These are phyloP conservation scores for Gymnopus androsaceus DNA, from an alignment of 1,284 basidiomycete species.

Conservation along the genomic window DNA sequence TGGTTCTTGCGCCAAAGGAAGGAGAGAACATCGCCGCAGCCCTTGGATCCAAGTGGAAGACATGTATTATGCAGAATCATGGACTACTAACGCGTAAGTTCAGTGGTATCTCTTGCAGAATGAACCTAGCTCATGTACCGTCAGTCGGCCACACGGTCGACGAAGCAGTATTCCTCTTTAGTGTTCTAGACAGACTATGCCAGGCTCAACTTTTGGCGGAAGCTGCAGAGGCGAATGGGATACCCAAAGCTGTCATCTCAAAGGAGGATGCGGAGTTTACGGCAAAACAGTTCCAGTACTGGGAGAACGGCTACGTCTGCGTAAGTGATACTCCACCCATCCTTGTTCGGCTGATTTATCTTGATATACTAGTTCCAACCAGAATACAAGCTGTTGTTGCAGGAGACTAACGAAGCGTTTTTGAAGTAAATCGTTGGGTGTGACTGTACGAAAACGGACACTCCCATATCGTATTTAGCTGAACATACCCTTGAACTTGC, in stretches of 20 bases:
- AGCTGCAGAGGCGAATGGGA: constrained; percentile 39
- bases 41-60: constrained; percentile 45
- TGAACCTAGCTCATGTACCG: not conserved
- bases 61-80: constrained; percentile 53
- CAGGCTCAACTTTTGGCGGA: constrained; percentile 54
- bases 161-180: constrained; percentile 36
- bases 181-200: constrained; percentile 39
- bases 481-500: too few species aligned
- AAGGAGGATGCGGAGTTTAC: constrained; percentile 27
- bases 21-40: constrained; percentile 55
- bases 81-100: constrained; percentile 52
- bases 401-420: constrained; percentile 31
- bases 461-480: too few species aligned
- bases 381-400: constrained; percentile 28
- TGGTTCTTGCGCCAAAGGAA: constrained; percentile 60
- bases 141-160: constrained; percentile 26
- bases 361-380: constrained; percentile 27
- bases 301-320: constrained; percentile 22
- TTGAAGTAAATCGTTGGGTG: constrained; percentile 21
- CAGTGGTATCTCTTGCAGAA: too few species aligned
- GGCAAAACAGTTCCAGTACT: constrained; percentile 22
- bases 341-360: not conserved
- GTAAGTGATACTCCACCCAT: constrained; percentile 18
- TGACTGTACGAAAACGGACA: too few species aligned
- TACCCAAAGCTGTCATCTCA: constrained; percentile 31